A percentile compares a stretch with the other conserved stretches of the same genome.
Conservation (phyloP, 2,329 filamentous ascomycete species). For the Didymella exigua region DNA sequence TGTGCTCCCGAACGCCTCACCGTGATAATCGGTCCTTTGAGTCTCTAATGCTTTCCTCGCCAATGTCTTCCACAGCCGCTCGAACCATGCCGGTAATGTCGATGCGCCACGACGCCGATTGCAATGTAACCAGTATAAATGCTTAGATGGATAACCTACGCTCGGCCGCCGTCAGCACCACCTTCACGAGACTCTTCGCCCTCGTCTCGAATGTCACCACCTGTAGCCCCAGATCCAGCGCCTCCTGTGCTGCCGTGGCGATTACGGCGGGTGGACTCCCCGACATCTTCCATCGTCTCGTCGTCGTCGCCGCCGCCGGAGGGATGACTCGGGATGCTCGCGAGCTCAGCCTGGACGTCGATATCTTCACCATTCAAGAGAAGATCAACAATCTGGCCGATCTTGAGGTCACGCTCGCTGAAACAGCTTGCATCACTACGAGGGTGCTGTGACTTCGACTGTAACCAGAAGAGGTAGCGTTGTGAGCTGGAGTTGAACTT, state of each 20-base stretch:
- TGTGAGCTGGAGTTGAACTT: slow-evolving; percentile 94
- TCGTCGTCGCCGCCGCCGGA: slow-evolving; percentile 62
- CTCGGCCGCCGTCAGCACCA: slow-evolving; percentile 95
- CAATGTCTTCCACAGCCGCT: slow-evolving; percentile 28
- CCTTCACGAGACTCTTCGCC: slow-evolving; percentile 87
- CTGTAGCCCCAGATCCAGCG: slow-evolving; percentile 83
- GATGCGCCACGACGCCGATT: slow-evolving; percentile 46
- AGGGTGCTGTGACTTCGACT: slow-evolving; percentile 81
- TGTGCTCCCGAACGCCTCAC: slow-evolving; percentile 44
- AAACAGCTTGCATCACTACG: slow-evolving; percentile 75
- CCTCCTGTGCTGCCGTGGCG: slow-evolving; percentile 66
- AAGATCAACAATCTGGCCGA: slow-evolving; percentile 83
- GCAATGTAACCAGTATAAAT: slow-evolving; percentile 36
- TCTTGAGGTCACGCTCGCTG: slow-evolving; percentile 82
- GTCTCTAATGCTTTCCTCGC: slow-evolving; percentile 22
- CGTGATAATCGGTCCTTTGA: slow-evolving; percentile 24
- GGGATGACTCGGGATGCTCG: slow-evolving; percentile 60
- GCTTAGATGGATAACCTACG: slow-evolving; percentile 75
- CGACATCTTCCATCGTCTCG: slow-evolving; percentile 69
- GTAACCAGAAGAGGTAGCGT: slow-evolving; percentile 93
- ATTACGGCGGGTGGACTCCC: slow-evolving; percentile 48
- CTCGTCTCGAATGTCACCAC: slow-evolving; percentile 89
- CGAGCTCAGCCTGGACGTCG: slow-evolving; percentile 74
- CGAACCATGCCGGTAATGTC: slow-evolving; percentile 30
- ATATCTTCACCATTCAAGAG: slow-evolving; percentile 89